Evolutionary conservation across 129 eudicot species (phyloP).

Genomic region (Helianthus tuberosus): DNA sequence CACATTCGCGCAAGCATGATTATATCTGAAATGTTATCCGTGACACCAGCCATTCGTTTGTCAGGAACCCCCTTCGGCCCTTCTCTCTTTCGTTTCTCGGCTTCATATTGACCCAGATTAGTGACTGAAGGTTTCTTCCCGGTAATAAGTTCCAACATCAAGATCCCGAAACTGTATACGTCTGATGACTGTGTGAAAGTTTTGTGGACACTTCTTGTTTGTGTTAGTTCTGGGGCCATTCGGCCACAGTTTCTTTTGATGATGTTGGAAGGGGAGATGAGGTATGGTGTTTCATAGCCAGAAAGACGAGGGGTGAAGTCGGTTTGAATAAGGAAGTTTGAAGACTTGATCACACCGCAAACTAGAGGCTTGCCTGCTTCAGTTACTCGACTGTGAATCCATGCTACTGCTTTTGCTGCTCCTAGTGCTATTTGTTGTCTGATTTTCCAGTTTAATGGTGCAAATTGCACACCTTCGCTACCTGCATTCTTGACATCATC

Average conservation of each 20-base stretch:
- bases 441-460: conserved; percentile 48
- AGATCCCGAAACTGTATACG: conserved; percentile 49
- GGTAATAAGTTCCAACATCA: conserved; percentile 49
- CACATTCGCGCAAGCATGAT: conserved; percentile 38
- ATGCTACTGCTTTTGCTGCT: conserved; percentile 52
- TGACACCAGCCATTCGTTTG: conserved; percentile 39
- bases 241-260: conserved; percentile 53
- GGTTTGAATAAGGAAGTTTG: conserved; percentile 37
- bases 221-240: conserved; percentile 53
- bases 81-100: conserved; percentile 42
- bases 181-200: conserved; percentile 42
- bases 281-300: conserved; percentile 54
- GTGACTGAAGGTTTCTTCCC: conserved; percentile 56
- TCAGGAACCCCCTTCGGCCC: conserved; percentile 43
- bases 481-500: conserved; percentile 30
- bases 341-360: conserved; percentile 54
- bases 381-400: conserved; percentile 42
- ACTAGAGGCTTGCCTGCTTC: conserved; percentile 41
- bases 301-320: conserved; percentile 50
- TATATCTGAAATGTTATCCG: conserved; percentile 26
- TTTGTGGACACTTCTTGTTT: conserved; percentile 31
- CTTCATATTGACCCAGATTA: conserved; percentile 46
- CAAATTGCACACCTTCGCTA: conserved; percentile 51
- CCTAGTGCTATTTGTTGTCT: conserved; percentile 44
- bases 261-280: conserved; percentile 38